Evolutionary conservation across 179 eudicot genomes (phyloP).

Genomic region (Drosera spatulata): DNA sequence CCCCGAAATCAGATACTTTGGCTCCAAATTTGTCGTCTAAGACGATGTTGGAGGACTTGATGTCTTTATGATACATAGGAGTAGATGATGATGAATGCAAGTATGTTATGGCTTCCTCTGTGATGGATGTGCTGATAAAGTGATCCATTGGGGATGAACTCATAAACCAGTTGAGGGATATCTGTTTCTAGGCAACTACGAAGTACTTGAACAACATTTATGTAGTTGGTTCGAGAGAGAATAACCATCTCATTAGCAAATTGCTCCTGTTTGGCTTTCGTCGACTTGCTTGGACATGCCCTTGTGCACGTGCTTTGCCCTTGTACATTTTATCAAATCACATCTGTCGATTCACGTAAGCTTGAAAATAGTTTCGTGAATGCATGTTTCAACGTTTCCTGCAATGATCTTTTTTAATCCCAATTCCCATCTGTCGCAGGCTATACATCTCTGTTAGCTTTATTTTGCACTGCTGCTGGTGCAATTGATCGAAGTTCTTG

Average conservation of each 20-base stretch:
- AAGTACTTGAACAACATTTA: slow-evolving; percentile 28
- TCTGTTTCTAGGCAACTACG: slow-evolving; percentile 46
- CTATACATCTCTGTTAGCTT: no score
- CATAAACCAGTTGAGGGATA: slow-evolving; percentile 45
- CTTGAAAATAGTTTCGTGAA: no score
- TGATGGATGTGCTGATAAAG: slow-evolving; percentile 26
- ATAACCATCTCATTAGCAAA: slow-evolving; percentile 45
- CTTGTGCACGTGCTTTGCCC: no score
- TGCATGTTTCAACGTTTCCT: no score
- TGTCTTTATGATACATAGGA: slow-evolving; percentile 24
- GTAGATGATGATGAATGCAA: slow-evolving; percentile 25
- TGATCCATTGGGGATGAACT: slow-evolving; percentile 29
- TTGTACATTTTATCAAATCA: no score
- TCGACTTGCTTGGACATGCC: slow-evolving; percentile 29
- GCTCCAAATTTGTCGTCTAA: slow-evolving; percentile 26
- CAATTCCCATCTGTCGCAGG: no score
- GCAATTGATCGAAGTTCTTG: no score
- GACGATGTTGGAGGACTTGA: slow-evolving; percentile 24
- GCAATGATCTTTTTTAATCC: no score
- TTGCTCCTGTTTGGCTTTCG: slow-evolving; percentile 20
- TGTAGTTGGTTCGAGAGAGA: slow-evolving; percentile 32
- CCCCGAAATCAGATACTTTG: slow-evolving; percentile 27
- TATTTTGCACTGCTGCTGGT: no score
- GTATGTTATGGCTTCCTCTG: slow-evolving; percentile 23
- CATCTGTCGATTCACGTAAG: no score